Percentiles rank a stretch among this genome's conserved stretches.
Conservation (phyloP, 192 early-diverging fungal species). For the Entophlyctis helioformis region DNA sequence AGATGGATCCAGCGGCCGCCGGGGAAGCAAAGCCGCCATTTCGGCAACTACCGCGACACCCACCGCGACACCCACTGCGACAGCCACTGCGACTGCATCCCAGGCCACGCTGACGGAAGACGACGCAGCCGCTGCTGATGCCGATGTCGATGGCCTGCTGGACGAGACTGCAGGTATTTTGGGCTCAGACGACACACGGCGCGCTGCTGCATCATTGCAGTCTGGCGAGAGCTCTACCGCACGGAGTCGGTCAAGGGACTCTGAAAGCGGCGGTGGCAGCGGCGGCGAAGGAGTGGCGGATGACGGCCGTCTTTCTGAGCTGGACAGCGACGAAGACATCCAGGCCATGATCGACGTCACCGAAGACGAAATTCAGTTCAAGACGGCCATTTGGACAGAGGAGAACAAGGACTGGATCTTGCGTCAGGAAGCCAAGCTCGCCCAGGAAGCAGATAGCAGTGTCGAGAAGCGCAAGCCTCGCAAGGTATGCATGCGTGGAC, state of each 20-base stretch:
- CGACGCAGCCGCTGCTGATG: not conserved
- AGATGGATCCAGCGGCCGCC: too few relatives aligned
- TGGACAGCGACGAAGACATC: conserved; percentile 38
- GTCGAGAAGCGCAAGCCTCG: too few relatives aligned
- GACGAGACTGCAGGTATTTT: not conserved
- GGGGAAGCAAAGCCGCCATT: too few relatives aligned
- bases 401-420: conserved; percentile 78
- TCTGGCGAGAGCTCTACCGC: too few relatives aligned
- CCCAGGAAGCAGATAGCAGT: too few relatives aligned
- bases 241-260: too few relatives aligned
- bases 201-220: too few relatives aligned
- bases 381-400: conserved; percentile 75
- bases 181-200: not conserved
- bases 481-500: too few relatives aligned
- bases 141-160: not conserved
- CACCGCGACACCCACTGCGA: too few relatives aligned
- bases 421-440: conserved; percentile 31
- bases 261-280: not conserved
- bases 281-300: not conserved
- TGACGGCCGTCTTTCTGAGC: conserved; percentile 22
- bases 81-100: too few relatives aligned
- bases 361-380: conserved; percentile 65
- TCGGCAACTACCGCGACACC: too few relatives aligned
- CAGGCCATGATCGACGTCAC: conserved; percentile 40
- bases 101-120: not conserved